These are phyloP conservation scores for Lasiodiplodia sp. DNA, from an alignment of 2,329 filamentous ascomycete genomes.

Conservation along the genomic window DNA sequence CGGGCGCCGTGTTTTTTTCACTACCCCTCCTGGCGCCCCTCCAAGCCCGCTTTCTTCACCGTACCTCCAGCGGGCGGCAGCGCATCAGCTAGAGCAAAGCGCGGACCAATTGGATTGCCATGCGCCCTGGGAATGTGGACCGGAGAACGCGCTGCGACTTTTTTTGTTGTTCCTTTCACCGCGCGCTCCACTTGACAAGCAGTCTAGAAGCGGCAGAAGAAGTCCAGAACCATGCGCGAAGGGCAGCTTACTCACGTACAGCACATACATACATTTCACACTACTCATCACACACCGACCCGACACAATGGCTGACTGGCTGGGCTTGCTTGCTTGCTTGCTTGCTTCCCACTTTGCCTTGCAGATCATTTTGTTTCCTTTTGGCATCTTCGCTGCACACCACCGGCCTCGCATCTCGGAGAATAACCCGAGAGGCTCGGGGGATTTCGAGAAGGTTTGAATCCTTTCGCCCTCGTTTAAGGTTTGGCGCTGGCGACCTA, in stretches of 20 bases:
- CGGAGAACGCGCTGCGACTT: constrained; percentile 9
- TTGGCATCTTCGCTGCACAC: not conserved
- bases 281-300: constrained; percentile 8
- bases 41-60: constrained; percentile 4
- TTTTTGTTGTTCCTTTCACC: not conserved
- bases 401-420: constrained; percentile 4
- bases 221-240: not conserved
- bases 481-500: not conserved
- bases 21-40: not conserved
- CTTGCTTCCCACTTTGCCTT: not conserved
- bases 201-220: not conserved
- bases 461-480: not conserved
- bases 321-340: not conserved
- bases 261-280: constrained; percentile 7
- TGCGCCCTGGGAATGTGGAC: constrained; percentile 2
- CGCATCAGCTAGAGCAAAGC: not conserved
- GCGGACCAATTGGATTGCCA: constrained; percentile 2
- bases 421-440: constrained; percentile 17
- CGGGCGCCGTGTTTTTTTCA: not conserved
- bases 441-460: constrained; percentile 1
- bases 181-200: constrained; percentile 1
- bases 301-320: constrained; percentile 7
- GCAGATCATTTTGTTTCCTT: not conserved
- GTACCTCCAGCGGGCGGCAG: constrained; percentile 3
- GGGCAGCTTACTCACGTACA: not conserved